Conservation (phyloP, 257 asterid species). For the Phtheirospermum japonicum region DNA sequence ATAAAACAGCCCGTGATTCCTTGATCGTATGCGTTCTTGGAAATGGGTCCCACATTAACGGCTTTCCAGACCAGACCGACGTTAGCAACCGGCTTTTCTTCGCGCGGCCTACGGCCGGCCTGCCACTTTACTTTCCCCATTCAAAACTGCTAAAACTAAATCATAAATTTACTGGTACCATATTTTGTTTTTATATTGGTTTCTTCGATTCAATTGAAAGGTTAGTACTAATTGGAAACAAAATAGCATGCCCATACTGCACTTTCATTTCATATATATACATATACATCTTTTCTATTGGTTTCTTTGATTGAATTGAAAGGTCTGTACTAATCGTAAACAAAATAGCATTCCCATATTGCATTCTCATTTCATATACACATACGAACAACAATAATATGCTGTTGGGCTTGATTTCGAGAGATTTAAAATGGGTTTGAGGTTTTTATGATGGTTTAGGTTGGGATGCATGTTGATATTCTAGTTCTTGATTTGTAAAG, state of each 20-base stretch:
- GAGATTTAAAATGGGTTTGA: constrained; percentile 12
- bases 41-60: constrained; percentile 9
- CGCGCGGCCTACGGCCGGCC: constrained; percentile 39
- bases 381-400: background rate
- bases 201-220: constrained; percentile 25
- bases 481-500: background rate
- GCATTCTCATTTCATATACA: too few species aligned
- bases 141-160: background rate
- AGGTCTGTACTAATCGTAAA: too few species aligned
- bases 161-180: background rate
- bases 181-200: constrained; percentile 10
- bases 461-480: too few species aligned
- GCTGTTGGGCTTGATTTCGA: constrained; percentile 11
- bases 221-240: constrained; percentile 10
- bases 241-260: background rate
- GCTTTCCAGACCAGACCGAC: constrained; percentile 34
- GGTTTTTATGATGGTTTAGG: constrained; percentile 23
- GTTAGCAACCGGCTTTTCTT: constrained; percentile 35
- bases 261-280: background rate
- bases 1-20: too few species aligned
- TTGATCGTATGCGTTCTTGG: too few species aligned
- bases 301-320: too few species aligned
- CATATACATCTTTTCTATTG: too few species aligned
- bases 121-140: constrained; percentile 22
- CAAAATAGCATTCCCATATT: too few species aligned